Conservation (phyloP, 805 yeast species). For the Candida multigemmis region DNA sequence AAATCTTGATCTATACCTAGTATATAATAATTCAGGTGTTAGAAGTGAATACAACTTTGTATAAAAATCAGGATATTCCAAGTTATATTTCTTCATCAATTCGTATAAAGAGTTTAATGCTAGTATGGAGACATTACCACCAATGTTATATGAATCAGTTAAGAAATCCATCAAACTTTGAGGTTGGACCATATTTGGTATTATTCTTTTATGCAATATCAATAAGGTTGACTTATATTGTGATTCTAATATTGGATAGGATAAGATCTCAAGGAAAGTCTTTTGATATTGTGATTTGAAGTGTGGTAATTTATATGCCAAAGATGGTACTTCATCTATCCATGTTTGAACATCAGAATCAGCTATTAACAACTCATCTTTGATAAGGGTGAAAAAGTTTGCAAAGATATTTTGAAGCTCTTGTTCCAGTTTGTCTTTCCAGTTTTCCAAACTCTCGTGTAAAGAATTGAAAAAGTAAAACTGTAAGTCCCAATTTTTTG, state of each 20-base stretch:
- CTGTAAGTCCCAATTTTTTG: slow-evolving; percentile 66
- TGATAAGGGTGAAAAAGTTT: slow-evolving; percentile 31
- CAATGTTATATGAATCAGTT: slow-evolving; percentile 67
- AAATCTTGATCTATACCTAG: slow-evolving; percentile 77
- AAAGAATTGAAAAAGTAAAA: slow-evolving; percentile 58
- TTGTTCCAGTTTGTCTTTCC: slow-evolving; percentile 9
- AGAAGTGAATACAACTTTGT: slow-evolving; percentile 72
- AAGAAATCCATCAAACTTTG: slow-evolving; percentile 86
- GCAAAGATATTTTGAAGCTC: slow-evolving; percentile 20
- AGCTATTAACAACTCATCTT: slow-evolving; percentile 12
- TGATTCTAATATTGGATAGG: slow-evolving; percentile 33
- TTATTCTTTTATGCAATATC: slow-evolving; percentile 73
- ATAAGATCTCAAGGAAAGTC: slow-evolving; percentile 52
- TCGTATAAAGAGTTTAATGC: slow-evolving; percentile 84
- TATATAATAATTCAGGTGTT: slow-evolving; percentile 66
- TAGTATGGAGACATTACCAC: slow-evolving; percentile 51
- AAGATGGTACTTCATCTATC: slow-evolving; percentile 23
- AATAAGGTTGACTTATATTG: slow-evolving; percentile 66
- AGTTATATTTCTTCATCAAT: slow-evolving; percentile 69
- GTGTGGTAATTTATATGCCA: slow-evolving; percentile 26
- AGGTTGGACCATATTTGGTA: slow-evolving; percentile 75
- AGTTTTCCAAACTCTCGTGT: slow-evolving; percentile 10
- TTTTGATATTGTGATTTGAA: slow-evolving; percentile 65
- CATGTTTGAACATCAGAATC: slow-evolving; percentile 11
- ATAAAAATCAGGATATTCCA: slow-evolving; percentile 90